Percentiles rank a stretch among this genome's conserved stretches.
Conservation (phyloP, 257 asterid genomes). For the Solanum gandarillasii region DNA sequence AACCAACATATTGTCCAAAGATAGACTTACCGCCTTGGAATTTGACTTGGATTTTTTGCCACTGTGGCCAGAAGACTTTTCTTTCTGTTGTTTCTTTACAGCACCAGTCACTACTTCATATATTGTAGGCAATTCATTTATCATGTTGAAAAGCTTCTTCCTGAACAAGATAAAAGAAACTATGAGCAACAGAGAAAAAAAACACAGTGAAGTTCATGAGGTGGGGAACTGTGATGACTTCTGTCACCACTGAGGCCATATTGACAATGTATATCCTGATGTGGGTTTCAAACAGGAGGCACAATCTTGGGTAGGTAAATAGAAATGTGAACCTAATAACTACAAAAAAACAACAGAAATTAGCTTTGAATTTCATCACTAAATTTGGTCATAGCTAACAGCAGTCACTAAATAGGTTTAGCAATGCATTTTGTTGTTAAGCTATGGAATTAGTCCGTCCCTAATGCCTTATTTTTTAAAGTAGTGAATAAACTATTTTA, state of each 20-base stretch:
- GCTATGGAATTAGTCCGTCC: background rate
- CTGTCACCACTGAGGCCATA: background rate
- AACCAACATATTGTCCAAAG: background rate
- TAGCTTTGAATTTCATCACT: background rate
- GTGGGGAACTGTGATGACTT: background rate
- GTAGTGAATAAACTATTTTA: background rate
- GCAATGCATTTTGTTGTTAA: background rate
- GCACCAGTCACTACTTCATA: constrained; percentile 70
- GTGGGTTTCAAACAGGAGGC: background rate
- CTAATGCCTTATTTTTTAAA: background rate
- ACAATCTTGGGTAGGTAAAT: background rate
- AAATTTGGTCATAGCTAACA: background rate
- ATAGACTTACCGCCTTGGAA: constrained; percentile 34
- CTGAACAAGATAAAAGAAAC: constrained; percentile 25
- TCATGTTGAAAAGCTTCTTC: constrained; percentile 70
- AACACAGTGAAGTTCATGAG: background rate
- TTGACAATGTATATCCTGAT: background rate
- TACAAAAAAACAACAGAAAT: background rate
- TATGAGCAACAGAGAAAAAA: background rate
- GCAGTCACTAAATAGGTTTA: background rate
- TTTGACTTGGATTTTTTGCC: constrained; percentile 47
- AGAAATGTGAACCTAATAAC: background rate
- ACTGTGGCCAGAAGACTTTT: constrained; percentile 45
- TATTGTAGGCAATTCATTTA: constrained; percentile 67
- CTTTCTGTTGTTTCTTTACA: constrained; percentile 49